phyloP scores from a whole-genome alignment of 1,139 yeast species.

The Barnettozyma hawaiiensis region DNA sequence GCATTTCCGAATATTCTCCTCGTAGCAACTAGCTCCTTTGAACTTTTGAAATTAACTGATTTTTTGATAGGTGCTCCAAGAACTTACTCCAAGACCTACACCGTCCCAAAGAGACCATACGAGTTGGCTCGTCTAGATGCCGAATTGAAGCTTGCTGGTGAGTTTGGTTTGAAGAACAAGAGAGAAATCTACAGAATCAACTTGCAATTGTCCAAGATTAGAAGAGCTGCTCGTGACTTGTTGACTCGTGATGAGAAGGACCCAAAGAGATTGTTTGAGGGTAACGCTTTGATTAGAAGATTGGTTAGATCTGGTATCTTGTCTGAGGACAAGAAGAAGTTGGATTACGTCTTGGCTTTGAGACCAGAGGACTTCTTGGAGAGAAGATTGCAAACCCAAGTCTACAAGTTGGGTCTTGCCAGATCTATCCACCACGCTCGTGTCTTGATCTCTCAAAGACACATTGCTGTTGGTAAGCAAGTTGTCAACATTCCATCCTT shows the following conservation, averaged over 20 bases:
- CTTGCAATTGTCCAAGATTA: constrained; percentile 97
- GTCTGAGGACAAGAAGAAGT: constrained; percentile 99
- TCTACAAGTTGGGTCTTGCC: constrained; percentile 99
- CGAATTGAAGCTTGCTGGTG: constrained; percentile 99
- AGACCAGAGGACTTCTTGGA: constrained; percentile 99
- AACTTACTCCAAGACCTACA: constrained; percentile 98
- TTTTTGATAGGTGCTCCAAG: constrained; percentile 90
- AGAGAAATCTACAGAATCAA: constrained; percentile 99
- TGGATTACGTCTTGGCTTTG: constrained; percentile 99
- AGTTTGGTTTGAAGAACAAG: constrained; percentile 99
- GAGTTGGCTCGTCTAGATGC: constrained; percentile 99
- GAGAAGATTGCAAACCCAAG: constrained; percentile 99
- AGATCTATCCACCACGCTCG: constrained; percentile 99
- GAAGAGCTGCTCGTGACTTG: constrained; percentile 99
- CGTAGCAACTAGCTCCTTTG: no score
- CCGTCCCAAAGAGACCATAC: constrained; percentile 98
- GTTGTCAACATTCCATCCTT: constrained; percentile 97
- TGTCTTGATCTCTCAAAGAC: constrained; percentile 97
- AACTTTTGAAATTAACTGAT: constrained; percentile 14
- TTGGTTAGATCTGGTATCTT: constrained; percentile 98
- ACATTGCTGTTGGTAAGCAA: constrained; percentile 99
- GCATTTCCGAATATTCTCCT: no score
- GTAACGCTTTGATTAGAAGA: constrained; percentile 99
- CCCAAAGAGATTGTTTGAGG: constrained; percentile 99
- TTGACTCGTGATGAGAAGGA: constrained; percentile 99